A percentile compares a stretch with the other conserved stretches of the same genome.
phyloP scores from a whole-genome alignment of 805 yeast species.

The Lipomyces kockii region DNA sequence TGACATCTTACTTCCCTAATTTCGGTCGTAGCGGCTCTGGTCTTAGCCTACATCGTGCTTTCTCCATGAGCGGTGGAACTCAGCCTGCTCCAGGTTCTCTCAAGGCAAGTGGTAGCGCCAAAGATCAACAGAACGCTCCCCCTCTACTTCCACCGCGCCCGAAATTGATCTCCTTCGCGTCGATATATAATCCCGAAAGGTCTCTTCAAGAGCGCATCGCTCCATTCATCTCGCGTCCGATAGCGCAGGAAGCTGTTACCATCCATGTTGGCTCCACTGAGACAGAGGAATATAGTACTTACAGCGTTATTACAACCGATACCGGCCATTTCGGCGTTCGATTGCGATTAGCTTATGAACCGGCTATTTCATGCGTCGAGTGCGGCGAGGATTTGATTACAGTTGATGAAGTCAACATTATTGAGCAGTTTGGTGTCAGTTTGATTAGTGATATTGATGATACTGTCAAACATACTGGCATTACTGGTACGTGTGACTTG shows the following conservation, averaged over 20 bases:
- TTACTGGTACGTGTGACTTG: constrained; percentile 57
- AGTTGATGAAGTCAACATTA: constrained; percentile 53
- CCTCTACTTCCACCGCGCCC: constrained; percentile 37
- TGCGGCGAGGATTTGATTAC: constrained; percentile 51
- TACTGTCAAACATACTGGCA: constrained; percentile 89
- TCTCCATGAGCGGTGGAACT: constrained; percentile 11
- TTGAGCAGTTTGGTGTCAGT: constrained; percentile 58
- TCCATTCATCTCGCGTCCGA: constrained; percentile 69
- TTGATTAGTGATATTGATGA: constrained; percentile 93
- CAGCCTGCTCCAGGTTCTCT: background rate
- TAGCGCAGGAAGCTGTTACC: constrained; percentile 60
- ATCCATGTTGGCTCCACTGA: constrained; percentile 61
- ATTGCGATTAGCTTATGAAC: constrained; percentile 61
- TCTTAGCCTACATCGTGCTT: constrained; percentile 27
- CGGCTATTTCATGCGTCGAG: constrained; percentile 53
- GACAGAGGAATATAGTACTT: constrained; percentile 43
- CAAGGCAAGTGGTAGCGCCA: background rate
- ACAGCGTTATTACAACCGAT: constrained; percentile 58
- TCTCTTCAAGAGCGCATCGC: constrained; percentile 66
- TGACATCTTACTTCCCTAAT: constrained; percentile 29
- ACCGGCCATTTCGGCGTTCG: constrained; percentile 68
- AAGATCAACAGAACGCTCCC: constrained; percentile 4
- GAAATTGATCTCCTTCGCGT: constrained; percentile 30
- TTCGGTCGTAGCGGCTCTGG: constrained; percentile 26
- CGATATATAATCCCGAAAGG: constrained; percentile 48